Base-by-base conservation (phyloP, 2,329 filamentous ascomycete species). In the Westerdykella ornata region DNA sequence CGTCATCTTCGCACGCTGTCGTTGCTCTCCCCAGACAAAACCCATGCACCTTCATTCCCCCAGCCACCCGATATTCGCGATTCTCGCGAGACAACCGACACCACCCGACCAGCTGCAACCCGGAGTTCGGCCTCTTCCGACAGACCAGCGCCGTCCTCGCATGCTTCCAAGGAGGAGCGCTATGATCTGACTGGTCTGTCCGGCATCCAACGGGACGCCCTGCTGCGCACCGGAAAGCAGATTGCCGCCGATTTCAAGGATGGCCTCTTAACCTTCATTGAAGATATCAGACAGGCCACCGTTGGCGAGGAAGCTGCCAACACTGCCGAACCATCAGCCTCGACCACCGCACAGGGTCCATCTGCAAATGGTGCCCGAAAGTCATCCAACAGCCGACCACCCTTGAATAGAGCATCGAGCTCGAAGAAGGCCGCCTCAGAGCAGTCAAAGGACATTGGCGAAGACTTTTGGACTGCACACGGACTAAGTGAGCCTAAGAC, bases 281-380 rank as follows among this genome's bases (percentile, higher is more conserved):
- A 97, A 63, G 92, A 98, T 60, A 80, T 98, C 36, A 78, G 89
- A 51, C 92, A 97, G 67, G 94, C 90, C 12, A 95, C 92, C 0
- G 88, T 98, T 5, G 92, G 92, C 17, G 92, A 98, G 41, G 92
- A 98, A 69, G 86, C 82, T 13, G 79, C 88, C 48, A 80, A 74
- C 45, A 82, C 80, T 32, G 69, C 68, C 26, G 64, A 67, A 46
- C 59, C 66, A 46, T 51, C 68, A 43, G 53, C 43, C 54, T 58
- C 42, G 49, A 60, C 46, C 53, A 63, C 35, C 38, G 43, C 31
- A 35, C 51, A 51, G 45, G 48, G 48, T 49, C 56, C 49, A n/a
- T n/a, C n/a, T n/a, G n/a, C 33, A 65, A 59, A 39, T n/a, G 44
- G 43, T 32, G 37, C 39, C 22, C 57, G 56, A 19, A 64, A 63